Base-by-base conservation (phyloP, 805 yeast genomes). In the Wickerhamiella domercqiae region DNA sequence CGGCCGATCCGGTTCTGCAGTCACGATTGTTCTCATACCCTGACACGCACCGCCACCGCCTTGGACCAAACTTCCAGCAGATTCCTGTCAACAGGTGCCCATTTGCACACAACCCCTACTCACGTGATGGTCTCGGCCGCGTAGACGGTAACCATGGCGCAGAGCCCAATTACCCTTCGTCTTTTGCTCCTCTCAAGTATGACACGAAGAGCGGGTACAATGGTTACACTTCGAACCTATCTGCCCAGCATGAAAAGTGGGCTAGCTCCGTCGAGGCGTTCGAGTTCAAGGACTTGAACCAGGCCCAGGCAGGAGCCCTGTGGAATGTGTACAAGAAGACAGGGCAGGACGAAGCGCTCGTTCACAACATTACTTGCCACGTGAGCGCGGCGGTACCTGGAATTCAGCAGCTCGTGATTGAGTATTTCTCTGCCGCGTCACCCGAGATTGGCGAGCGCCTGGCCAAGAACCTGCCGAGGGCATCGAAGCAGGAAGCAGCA, bases 211-310 rank as follows among this genome's bases (percentile, higher is more conserved):
- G n/a, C n/a, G 48, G 49, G 16, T 37, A 41, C 16, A 39, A 46
- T 3, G 29, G 41, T 5, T 35, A 44, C 15, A 13, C 19, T 5
- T 17, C 21, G 33, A 25, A 7, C 9, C 28, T 34, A 15, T 25
- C 16, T 14, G 19, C 13, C 51, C 72, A 73, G 49, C 86, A 78
- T 60, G 93, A 80, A 62, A 68, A 72, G 43, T 81, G 90, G 90
- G 62, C 64, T 40, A 90, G 90, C 40, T 71, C 83, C 38, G 90
- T 90, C 34, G 63, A 75, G 44, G 82, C 87, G 46, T 80, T 71
- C 73, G 90, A 83, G 63, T 84, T 95, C 95, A 78, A 75, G 36
- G 82, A 71, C 42, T 62, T 63, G 47, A 94, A 86, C 62, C 86
- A 63, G 57, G 68, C 60, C 45, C 95, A 86, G 64, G 78, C 94